Conservation (phyloP, 768 basidiomycete genomes). For the Piloderma croceum region DNA sequence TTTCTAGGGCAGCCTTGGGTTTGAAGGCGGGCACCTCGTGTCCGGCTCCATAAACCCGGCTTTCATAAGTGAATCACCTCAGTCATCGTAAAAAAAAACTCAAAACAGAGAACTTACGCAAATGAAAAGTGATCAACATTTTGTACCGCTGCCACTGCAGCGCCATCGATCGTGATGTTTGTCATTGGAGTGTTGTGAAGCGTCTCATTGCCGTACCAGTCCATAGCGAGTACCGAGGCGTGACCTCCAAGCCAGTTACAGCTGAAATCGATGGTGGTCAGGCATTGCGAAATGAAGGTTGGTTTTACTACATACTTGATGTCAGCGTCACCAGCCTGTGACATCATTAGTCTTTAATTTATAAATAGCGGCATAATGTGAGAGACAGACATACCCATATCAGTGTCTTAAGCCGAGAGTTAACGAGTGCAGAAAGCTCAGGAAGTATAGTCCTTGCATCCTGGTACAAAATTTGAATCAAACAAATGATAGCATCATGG, state of each 20-base stretch:
- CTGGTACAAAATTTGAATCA: slow-evolving; percentile 19
- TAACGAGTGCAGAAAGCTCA: slow-evolving; percentile 40
- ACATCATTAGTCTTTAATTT: slow-evolving; percentile 29
- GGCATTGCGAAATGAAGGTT: not conserved
- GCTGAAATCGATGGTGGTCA: not conserved
- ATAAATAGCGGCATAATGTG: slow-evolving; percentile 26
- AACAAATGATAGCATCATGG: slow-evolving; percentile 1
- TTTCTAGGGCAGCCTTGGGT: slow-evolving; percentile 50
- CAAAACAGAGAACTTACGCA: slow-evolving; percentile 40
- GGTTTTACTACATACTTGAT: slow-evolving; percentile 28
- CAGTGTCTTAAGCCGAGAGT: slow-evolving; percentile 32
- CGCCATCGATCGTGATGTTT: slow-evolving; percentile 54
- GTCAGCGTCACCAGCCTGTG: slow-evolving; percentile 37
- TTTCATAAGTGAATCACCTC: slow-evolving; percentile 13
- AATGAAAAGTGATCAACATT: slow-evolving; percentile 65
- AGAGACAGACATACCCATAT: slow-evolving; percentile 28
- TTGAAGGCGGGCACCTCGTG: slow-evolving; percentile 68
- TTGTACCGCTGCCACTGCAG: slow-evolving; percentile 50
- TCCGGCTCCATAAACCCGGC: slow-evolving; percentile 52
- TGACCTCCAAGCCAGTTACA: slow-evolving; percentile 35
- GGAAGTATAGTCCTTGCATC: slow-evolving; percentile 53
- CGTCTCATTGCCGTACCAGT: slow-evolving; percentile 39
- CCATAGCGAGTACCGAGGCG: slow-evolving; percentile 37
- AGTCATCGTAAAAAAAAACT: not conserved
- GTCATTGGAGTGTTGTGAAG: slow-evolving; percentile 35